A percentile compares a stretch with the other conserved stretches of the same genome.
These are phyloP conservation scores for Talaromyces adpressus DNA, from an alignment of 495 filamentous ascomycete species.

Conservation along the genomic window DNA sequence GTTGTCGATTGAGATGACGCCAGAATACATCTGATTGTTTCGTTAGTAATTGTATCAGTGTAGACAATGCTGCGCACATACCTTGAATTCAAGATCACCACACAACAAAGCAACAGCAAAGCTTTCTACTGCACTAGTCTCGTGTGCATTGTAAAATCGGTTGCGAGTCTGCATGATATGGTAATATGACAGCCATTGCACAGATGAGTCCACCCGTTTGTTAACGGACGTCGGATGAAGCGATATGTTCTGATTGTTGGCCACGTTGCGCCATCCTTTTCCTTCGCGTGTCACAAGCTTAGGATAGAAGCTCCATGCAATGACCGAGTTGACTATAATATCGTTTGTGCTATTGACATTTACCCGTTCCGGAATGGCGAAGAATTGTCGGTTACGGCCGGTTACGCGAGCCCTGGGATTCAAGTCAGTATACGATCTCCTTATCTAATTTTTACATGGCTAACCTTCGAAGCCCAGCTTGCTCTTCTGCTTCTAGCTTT, in stretches of 20 bases:
- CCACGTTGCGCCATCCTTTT: constrained; percentile 82
- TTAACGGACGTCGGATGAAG: constrained; percentile 84
- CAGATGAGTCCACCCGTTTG: constrained; percentile 50
- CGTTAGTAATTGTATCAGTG: not conserved
- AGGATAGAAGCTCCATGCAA: constrained; percentile 91
- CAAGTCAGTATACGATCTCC: constrained; percentile 19
- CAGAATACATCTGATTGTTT: constrained; percentile 60
- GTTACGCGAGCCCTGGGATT: constrained; percentile 39
- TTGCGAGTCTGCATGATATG: constrained; percentile 88
- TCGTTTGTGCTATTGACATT: constrained; percentile 74
- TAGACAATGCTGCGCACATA: constrained; percentile 17
- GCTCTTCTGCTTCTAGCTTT: constrained; percentile 61
- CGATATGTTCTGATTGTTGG: constrained; percentile 81
- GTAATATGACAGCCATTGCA: constrained; percentile 88
- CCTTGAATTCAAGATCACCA: constrained; percentile 78
- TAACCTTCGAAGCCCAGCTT: constrained; percentile 53
- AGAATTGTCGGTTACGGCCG: constrained; percentile 64
- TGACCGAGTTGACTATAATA: constrained; percentile 63
- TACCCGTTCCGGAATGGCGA: constrained; percentile 65
- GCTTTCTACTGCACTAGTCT: constrained; percentile 74
- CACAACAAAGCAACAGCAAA: constrained; percentile 78
- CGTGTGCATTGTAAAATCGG: constrained; percentile 79
- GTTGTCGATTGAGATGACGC: constrained; percentile 76
- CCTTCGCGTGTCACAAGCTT: constrained; percentile 82
- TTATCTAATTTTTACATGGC: constrained; percentile 5